These are phyloP conservation scores for Stephanodiscus minutulus DNA, from an alignment of 108 stramenopile genomes.

Conservation along the genomic window DNA sequence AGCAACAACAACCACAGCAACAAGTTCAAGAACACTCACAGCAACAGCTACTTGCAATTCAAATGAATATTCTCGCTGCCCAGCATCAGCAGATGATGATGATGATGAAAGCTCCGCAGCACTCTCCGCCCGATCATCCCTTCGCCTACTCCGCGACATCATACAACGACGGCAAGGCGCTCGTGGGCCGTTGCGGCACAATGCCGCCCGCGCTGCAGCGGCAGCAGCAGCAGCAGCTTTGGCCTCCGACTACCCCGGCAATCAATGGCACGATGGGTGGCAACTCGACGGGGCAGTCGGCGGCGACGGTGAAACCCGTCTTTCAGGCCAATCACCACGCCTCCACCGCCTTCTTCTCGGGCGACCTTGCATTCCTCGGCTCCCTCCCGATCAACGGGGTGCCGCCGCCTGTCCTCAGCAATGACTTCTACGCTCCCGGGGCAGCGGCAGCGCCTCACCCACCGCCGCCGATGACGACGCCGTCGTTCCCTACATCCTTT, in stretches of 20 bases:
- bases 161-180: background rate
- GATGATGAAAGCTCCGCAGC: slow-evolving; percentile 30
- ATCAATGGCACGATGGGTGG: background rate
- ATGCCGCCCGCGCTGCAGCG: background rate
- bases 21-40: background rate
- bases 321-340: background rate
- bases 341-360: background rate
- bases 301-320: background rate
- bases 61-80: background rate
- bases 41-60: background rate
- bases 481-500: background rate
- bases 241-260: background rate
- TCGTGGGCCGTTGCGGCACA: background rate
- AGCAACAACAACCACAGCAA: background rate
- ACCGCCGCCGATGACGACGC: background rate
- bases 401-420: background rate
- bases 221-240: background rate
- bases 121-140: slow-evolving; percentile 53
- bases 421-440: background rate
- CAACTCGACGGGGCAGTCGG: background rate
- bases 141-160: slow-evolving; percentile 7
- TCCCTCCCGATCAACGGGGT: background rate
- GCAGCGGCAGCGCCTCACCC: too few relatives aligned
- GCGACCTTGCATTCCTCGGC: background rate
- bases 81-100: background rate